Percentiles rank a stretch among this genome's conserved stretches.
Conservation (phyloP, 2,329 filamentous ascomycete genomes). For the Nothopassalora personata region DNA sequence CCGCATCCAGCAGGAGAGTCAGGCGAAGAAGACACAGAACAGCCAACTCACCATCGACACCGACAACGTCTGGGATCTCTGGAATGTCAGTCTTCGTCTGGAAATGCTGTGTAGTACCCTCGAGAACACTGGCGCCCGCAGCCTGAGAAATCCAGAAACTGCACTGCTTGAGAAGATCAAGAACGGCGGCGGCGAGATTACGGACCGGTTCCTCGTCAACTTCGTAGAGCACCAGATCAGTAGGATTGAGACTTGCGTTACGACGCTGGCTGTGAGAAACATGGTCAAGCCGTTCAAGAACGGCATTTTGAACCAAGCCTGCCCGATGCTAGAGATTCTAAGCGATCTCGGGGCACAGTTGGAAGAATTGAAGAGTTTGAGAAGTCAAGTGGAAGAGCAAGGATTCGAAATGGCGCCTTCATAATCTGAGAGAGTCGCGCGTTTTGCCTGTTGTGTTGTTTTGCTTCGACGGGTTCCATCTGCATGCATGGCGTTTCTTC, state of each 20-base stretch:
- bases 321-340: slow-evolving; percentile 70
- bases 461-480: neutral
- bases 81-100: slow-evolving; percentile 79
- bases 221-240: slow-evolving; percentile 94
- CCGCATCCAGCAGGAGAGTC: slow-evolving; percentile 30
- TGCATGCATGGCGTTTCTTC: neutral
- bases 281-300: slow-evolving; percentile 66
- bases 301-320: slow-evolving; percentile 66
- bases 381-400: slow-evolving; percentile 7
- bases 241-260: slow-evolving; percentile 86
- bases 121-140: slow-evolving; percentile 61
- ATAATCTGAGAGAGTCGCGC: neutral
- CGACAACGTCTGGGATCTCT: slow-evolving; percentile 80
- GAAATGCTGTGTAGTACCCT: slow-evolving; percentile 90
- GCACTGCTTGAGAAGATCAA: slow-evolving; percentile 72
- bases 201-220: slow-evolving; percentile 79
- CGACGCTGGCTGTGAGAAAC: slow-evolving; percentile 72
- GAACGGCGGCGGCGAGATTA: slow-evolving; percentile 72
- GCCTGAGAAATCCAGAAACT: slow-evolving; percentile 73
- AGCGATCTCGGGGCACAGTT: slow-evolving; percentile 56
- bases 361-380: slow-evolving; percentile 52
- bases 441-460: too few relatives aligned
- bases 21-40: slow-evolving; percentile 52
- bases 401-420: slow-evolving; percentile 4
- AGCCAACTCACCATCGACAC: slow-evolving; percentile 73